A percentile compares a stretch with the other conserved stretches of the same genome.
Conservation (phyloP, 73 alveolate species). For the Diophrys appendiculata region DNA sequence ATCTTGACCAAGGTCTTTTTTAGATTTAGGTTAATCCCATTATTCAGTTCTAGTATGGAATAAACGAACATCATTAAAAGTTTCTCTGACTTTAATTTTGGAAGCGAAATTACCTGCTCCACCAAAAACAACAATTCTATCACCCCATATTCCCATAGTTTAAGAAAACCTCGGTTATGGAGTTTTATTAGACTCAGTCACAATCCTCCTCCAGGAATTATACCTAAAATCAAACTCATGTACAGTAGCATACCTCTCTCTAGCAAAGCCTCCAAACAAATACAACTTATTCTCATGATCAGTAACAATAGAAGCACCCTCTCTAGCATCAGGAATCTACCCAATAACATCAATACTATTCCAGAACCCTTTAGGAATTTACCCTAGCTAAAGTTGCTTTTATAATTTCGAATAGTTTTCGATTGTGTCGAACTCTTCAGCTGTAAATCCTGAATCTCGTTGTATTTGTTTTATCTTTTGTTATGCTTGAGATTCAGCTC, state of each 20-base stretch:
- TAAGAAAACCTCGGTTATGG: slow-evolving; percentile 40
- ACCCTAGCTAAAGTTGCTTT: neutral
- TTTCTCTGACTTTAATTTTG: slow-evolving; percentile 38
- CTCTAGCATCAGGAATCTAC: slow-evolving; percentile 45
- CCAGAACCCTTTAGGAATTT: slow-evolving; percentile 41
- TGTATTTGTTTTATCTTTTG: neutral
- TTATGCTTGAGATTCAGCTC: too few species aligned
- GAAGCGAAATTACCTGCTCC: slow-evolving; percentile 55
- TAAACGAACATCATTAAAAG: slow-evolving; percentile 38
- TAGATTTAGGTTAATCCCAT: neutral
- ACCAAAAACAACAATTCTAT: slow-evolving; percentile 34
- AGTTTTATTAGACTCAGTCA: neutral
- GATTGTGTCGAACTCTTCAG: neutral
- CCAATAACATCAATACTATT: slow-evolving; percentile 8
- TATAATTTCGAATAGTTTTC: neutral
- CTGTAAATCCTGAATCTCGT: neutral
- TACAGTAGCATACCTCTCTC: slow-evolving; percentile 31
- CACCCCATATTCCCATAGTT: slow-evolving; percentile 34
- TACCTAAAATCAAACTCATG: slow-evolving; percentile 12
- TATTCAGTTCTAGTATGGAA: neutral
- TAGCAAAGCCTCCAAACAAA: slow-evolving; percentile 57
- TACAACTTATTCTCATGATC: slow-evolving; percentile 22
- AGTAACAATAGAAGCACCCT: slow-evolving; percentile 41
- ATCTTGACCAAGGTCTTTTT: neutral
- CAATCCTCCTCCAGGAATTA: slow-evolving; percentile 21